These are phyloP conservation scores for Scalesia atractyloides DNA, from an alignment of 129 eudicot genomes.

Conservation along the genomic window DNA sequence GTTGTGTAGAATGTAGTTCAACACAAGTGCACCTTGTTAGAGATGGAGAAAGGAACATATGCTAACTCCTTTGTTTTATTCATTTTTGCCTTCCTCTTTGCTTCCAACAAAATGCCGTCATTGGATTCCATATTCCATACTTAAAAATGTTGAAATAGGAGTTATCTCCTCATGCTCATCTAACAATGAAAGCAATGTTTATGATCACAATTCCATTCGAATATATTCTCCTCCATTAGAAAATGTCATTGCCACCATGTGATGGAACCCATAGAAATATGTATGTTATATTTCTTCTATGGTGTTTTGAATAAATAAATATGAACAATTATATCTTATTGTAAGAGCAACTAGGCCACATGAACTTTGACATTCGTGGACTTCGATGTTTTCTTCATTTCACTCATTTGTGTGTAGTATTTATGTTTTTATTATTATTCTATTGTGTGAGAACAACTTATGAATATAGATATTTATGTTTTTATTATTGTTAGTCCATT, in stretches of 20 bases:
- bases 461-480: neutral
- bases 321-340: constrained; percentile 7
- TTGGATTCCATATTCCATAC: constrained; percentile 31
- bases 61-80: neutral
- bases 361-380: constrained; percentile 20
- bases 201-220: constrained; percentile 32
- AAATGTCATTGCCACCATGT: constrained; percentile 27
- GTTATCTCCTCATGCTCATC: constrained; percentile 27
- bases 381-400: constrained; percentile 1
- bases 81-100: constrained; percentile 12
- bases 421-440: neutral
- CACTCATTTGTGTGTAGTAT: neutral
- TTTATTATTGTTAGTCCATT: no score
- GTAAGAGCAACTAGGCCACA: constrained; percentile 32
- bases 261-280: constrained; percentile 7
- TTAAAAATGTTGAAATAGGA: constrained; percentile 26
- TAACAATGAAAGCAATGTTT: constrained; percentile 35
- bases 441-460: neutral
- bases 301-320: neutral
- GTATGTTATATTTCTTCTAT: neutral
- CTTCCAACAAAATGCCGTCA: constrained; percentile 12
- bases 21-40: neutral
- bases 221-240: constrained; percentile 31
- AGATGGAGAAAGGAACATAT: neutral
- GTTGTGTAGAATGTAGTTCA: neutral